Evolutionary conservation across 2,329 filamentous ascomycete species (phyloP), one percentile per base, ranked within the genome.

Genomic region (Bretziella fagacearum): DNA sequence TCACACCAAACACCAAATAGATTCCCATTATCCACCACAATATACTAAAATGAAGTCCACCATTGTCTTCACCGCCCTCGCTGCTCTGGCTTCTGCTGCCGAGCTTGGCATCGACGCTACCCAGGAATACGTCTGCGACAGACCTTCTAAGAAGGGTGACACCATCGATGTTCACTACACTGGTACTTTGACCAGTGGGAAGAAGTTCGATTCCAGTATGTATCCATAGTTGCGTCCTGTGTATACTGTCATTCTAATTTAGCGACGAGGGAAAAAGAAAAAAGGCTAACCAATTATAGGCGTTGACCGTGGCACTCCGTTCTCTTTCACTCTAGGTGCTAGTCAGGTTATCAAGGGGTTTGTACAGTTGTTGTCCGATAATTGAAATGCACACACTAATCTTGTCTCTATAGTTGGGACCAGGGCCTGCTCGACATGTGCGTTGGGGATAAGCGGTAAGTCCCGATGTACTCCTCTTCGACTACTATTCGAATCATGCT

Each of bases 401-500:
- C 10, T 49, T 35, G 54, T 10, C 22, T 37, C 20, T 11, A 37
- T 52, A 84, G 79, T 59, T 95, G 87, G 89, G 89, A 96, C 57
- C 65, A 93, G 60, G 89, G 89, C 43, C 72, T 96, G 32, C 56
- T 91, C 46, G 84, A 84, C 58, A 95, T 96, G 87, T 96, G 91
- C 65, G 81, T 93, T 56, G 89, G 91, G 52, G 89, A 96, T 70
- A 89, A 87, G 70, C 75, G 73, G 70, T 68, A 56, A 64, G 63
- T 55, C 18, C 13, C 15, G 4, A 29, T 32, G 6, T 26, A 20
- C 5, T 7, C 8, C 30, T 27, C n/a, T 27, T 26, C 15, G 17
- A 27, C n/a, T 37, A 36, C 17, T 17, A 13, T 26, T 27, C 6
- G 8, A 51, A 29, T 26, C 23, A 27, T 32, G 18, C 20, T 41